Percentiles rank a stretch among this genome's conserved stretches.
These are phyloP conservation scores for Pseudocercospora crystallina DNA, from an alignment of 2,329 filamentous ascomycete genomes.

Conservation along the genomic window DNA sequence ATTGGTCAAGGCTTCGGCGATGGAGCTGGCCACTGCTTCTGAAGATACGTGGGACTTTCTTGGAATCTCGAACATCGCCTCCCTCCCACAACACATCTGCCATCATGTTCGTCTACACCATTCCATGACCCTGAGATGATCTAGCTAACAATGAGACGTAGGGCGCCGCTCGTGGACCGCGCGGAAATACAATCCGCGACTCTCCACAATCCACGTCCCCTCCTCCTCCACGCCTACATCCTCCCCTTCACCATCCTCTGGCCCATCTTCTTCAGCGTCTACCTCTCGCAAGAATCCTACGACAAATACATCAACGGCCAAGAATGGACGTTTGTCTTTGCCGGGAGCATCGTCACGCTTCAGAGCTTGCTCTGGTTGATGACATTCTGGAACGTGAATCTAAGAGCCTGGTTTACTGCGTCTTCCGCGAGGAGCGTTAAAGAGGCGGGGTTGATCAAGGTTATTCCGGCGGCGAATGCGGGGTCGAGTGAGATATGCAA, in stretches of 20 bases:
- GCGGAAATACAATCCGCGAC: conserved; percentile 83
- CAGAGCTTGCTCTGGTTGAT: conserved; percentile 91
- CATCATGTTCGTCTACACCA: conserved; percentile 1
- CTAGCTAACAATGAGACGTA: conserved; percentile 6
- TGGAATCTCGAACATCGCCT: not conserved
- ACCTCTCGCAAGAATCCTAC: conserved; percentile 79
- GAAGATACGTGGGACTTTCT: conserved; percentile 7
- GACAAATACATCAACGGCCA: conserved; percentile 87
- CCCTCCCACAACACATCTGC: not conserved
- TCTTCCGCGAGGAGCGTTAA: conserved; percentile 67
- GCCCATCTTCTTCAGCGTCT: conserved; percentile 87
- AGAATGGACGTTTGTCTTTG: conserved; percentile 98
- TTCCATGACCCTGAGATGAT: not conserved
- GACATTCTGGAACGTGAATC: conserved; percentile 95
- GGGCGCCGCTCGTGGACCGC: conserved; percentile 72
- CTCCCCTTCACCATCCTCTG: conserved; percentile 92
- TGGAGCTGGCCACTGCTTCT: not conserved
- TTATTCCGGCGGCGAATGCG: conserved; percentile 85
- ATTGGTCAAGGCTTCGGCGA: too few relatives aligned
- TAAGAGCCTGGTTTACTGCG: conserved; percentile 79
- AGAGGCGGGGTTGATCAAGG: conserved; percentile 83
- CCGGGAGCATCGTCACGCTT: conserved; percentile 79
- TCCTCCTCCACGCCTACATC: conserved; percentile 80
- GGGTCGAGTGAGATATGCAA: conserved; percentile 85
- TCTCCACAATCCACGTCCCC: conserved; percentile 80